Percentiles rank a stretch among this genome's conserved stretches.
Evolutionary conservation across 768 basidiomycete genomes (phyloP).

Genomic region (Tylopilus sp.): DNA sequence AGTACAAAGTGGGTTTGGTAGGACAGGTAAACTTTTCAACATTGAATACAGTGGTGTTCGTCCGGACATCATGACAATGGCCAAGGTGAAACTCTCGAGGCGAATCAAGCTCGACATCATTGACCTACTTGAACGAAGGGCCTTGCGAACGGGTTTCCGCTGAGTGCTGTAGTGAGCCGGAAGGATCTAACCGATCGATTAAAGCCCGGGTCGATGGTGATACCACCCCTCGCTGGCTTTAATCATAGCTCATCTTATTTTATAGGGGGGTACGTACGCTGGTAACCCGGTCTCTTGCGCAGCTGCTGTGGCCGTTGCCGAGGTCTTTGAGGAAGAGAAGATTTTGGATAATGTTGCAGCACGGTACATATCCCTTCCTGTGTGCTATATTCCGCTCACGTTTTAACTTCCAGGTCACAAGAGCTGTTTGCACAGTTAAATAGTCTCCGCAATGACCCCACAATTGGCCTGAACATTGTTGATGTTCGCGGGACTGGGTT

Average conservation of each 20-base stretch:
- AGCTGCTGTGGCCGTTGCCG: slow-evolving; percentile 78
- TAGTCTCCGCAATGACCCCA: slow-evolving; percentile 51
- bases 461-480: slow-evolving; percentile 56
- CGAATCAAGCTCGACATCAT: not conserved
- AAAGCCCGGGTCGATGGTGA: slow-evolving; percentile 75
- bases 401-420: slow-evolving; percentile 45
- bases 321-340: slow-evolving; percentile 77
- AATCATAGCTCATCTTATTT: slow-evolving; percentile 8
- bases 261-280: slow-evolving; percentile 82
- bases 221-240: slow-evolving; percentile 3
- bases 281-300: slow-evolving; percentile 93
- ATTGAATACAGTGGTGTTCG: slow-evolving; percentile 79
- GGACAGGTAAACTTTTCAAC: slow-evolving; percentile 82
- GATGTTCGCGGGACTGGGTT: slow-evolving; percentile 88
- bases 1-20: slow-evolving; percentile 86
- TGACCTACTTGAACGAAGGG: slow-evolving; percentile 42
- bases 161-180: slow-evolving; percentile 79
- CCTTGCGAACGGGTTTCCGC: slow-evolving; percentile 89
- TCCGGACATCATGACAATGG: slow-evolving; percentile 87
- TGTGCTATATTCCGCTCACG: slow-evolving; percentile 1
- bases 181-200: slow-evolving; percentile 80
- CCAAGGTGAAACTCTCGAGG: slow-evolving; percentile 56
- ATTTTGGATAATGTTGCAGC: slow-evolving; percentile 75
- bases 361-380: slow-evolving; percentile 43
- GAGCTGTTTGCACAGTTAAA: slow-evolving; percentile 68